A percentile compares a stretch with the other conserved stretches of the same genome.
These are phyloP conservation scores for Boletus patriciae DNA, from an alignment of 768 basidiomycete genomes.

Conservation along the genomic window DNA sequence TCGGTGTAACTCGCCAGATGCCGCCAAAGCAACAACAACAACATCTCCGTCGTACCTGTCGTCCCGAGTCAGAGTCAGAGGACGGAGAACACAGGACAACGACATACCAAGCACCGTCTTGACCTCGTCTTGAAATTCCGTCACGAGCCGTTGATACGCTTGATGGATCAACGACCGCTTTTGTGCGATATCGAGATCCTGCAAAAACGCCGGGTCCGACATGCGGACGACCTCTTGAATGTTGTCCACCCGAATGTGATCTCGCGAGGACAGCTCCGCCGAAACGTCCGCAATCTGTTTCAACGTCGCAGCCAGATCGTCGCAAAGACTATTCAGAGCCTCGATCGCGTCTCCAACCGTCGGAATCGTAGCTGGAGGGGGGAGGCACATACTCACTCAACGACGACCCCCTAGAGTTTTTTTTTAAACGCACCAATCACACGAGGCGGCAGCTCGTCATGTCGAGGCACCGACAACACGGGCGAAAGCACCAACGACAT, in stretches of 20 bases:
- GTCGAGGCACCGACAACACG: constrained; percentile 53
- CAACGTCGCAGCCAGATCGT: constrained; percentile 58
- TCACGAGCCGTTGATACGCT: constrained; percentile 52
- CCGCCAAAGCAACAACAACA: constrained; percentile 77
- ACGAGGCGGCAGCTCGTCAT: constrained; percentile 56
- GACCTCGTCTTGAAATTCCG: constrained; percentile 44
- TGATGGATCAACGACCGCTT: constrained; percentile 65
- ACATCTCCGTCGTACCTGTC: constrained; percentile 71
- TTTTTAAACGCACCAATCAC: constrained; percentile 58
- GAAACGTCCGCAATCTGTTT: constrained; percentile 67
- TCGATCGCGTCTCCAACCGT: constrained; percentile 74
- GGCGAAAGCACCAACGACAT: constrained; percentile 73
- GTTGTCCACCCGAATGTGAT: constrained; percentile 69
- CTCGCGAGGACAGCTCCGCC: constrained; percentile 68
- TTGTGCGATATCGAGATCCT: constrained; percentile 67
- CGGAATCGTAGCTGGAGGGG: constrained; percentile 79
- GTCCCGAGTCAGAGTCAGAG: background rate
- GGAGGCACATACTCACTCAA: background rate
- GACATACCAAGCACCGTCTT: constrained; percentile 53
- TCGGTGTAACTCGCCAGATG: constrained; percentile 68
- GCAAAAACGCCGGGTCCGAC: constrained; percentile 55
- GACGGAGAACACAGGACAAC: no score
- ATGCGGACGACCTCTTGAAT: constrained; percentile 61
- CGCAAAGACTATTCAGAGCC: constrained; percentile 60
- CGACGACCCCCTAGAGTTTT: background rate